Evolutionary conservation across 2,329 filamentous ascomycete genomes (phyloP).

Genomic region (Penicillium polonicum): DNA sequence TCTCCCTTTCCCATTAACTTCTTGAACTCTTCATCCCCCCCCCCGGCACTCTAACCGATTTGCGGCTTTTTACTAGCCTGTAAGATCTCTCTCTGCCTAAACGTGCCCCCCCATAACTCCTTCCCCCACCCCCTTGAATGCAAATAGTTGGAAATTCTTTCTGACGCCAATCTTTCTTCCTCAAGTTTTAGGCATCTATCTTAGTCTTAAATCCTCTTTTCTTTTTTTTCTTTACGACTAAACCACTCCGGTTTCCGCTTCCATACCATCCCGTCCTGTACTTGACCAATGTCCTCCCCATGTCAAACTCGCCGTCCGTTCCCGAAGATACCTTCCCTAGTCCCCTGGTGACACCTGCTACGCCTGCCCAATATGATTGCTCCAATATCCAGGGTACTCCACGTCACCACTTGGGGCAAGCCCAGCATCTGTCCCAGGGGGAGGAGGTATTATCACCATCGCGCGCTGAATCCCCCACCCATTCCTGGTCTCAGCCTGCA

Average conservation of each 20-base stretch:
- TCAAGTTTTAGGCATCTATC: background rate
- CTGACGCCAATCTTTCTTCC: constrained; percentile 7
- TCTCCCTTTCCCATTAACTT: background rate
- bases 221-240: background rate
- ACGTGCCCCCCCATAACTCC: constrained; percentile 27
- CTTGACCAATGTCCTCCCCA: constrained; percentile 52
- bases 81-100: constrained; percentile 30
- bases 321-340: constrained; percentile 42
- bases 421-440: constrained; percentile 32
- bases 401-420: constrained; percentile 36
- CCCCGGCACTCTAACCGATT: constrained; percentile 16
- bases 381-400: constrained; percentile 30
- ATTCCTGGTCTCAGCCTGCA: constrained; percentile 34
- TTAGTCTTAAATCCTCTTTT: background rate
- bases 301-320: constrained; percentile 50
- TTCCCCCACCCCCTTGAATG: constrained; percentile 7
- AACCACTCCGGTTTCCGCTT: constrained; percentile 16
- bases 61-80: constrained; percentile 27
- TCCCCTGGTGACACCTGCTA: constrained; percentile 48
- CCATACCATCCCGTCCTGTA: constrained; percentile 26
- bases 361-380: constrained; percentile 41
- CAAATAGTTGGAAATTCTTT: constrained; percentile 6
- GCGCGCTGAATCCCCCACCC: constrained; percentile 39
- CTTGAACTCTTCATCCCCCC: constrained; percentile 11
- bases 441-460: constrained; percentile 32